Base-by-base conservation (phyloP, 2,329 filamentous ascomycete genomes). In the Ophiocordyceps unilateralis region DNA sequence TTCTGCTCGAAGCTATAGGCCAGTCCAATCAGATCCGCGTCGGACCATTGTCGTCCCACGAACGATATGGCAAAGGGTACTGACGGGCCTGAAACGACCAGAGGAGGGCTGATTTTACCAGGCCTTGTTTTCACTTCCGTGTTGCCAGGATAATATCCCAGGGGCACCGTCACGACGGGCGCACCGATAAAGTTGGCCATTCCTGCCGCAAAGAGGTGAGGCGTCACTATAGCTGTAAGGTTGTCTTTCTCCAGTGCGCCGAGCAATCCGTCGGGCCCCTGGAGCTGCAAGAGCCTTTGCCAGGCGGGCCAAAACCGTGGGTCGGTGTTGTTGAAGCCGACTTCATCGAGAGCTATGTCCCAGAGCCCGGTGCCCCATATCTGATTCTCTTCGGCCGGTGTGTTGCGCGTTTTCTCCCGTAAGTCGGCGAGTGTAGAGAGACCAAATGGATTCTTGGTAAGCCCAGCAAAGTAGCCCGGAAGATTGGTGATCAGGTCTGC, bases 1-100 rank as follows among this genome's bases (percentile, higher is more conserved):
- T 65, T 59, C 60, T 78, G 73, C 61, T 83, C 78, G 58, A 72
- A 81, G 6, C 73, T 76, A 61, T 76, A 81, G n/a, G 76, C 78
- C 53, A 74, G 66, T 1, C 72, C 72, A 44, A 81, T 70, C 46
- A 82, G 39, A 8, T 38, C 37, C 48, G 68, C 68, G 55, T 82
- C 77, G 26, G 64, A 70, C 64, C 70, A 81, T 43, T 64, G 66
- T 2, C 56, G 53, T 0, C 76, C 78, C 44, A 80, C 58, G 51
- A 82, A 81, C 12, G 65, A 65, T 22, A 81, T 54, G 0, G 77
- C 77, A 52, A 80, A 77, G 19, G 48, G 47, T 30, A 47, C 32
- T 1, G 41, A 42, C 24, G 49, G 47, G 2, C 45, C 48, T 30
- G 41, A 45, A 19, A 45, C 42, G 22, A 48, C 44, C 39, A 47